Evolutionary conservation across 352 stramenopile species (phyloP).

Genomic region (Globisporangium alternatum): DNA sequence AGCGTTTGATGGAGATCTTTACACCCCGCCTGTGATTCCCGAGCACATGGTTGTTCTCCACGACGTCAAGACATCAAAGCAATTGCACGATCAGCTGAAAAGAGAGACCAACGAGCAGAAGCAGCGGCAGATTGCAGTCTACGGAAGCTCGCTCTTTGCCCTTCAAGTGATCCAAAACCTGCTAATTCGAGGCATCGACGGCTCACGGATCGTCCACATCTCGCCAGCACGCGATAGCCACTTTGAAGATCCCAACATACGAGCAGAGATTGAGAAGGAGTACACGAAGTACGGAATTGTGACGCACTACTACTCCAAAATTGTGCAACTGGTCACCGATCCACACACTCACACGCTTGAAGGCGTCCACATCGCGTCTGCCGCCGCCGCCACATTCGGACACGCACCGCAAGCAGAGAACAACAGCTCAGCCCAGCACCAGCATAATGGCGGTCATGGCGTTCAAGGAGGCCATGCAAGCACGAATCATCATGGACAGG

Average conservation of each 20-base stretch:
- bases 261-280: conserved; percentile 57
- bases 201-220: conserved; percentile 52
- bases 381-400: not conserved
- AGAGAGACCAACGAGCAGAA: conserved; percentile 8
- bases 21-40: conserved; percentile 20
- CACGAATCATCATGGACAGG: conserved; percentile 8
- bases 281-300: conserved; percentile 33
- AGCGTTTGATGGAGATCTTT: conserved; percentile 40
- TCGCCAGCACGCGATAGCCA: conserved; percentile 42
- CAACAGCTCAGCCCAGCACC: not conserved
- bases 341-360: conserved; percentile 36
- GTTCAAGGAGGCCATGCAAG: not conserved
- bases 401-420: not conserved
- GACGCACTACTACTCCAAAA: conserved; percentile 47
- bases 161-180: conserved; percentile 64
- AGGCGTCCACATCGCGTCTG: conserved; percentile 35
- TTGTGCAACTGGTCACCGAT: conserved; percentile 34
- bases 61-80: conserved; percentile 17
- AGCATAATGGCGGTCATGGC: not conserved
- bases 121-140: conserved; percentile 46
- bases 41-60: conserved; percentile 20
- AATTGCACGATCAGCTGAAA: conserved; percentile 19
- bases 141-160: conserved; percentile 61
- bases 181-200: conserved; percentile 36
- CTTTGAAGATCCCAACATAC: conserved; percentile 61